These are phyloP conservation scores for Paramecium biaurelia DNA, from an alignment of 73 alveolate genomes.

Conservation along the genomic window DNA sequence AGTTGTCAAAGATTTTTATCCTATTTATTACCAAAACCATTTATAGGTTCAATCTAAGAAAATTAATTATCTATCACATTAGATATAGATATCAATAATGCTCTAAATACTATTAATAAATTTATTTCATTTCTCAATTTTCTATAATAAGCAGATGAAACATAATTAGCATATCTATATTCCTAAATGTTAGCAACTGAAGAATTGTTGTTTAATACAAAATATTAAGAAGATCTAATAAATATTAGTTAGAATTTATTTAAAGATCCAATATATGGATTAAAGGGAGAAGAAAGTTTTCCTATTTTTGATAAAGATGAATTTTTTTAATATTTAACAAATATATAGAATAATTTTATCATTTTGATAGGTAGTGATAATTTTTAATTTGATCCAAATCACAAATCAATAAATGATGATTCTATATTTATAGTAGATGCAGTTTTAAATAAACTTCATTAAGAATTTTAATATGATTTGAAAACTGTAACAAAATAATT, in stretches of 20 bases:
- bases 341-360: background rate
- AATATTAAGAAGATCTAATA: background rate
- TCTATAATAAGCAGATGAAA: background rate
- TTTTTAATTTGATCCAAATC: background rate
- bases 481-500: background rate
- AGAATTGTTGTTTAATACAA: background rate
- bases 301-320: conserved; percentile 34
- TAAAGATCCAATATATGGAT: conserved; percentile 6
- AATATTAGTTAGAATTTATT: background rate
- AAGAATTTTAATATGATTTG: background rate
- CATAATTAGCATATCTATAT: background rate
- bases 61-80: background rate
- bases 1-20: conserved; percentile 29
- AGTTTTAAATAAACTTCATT: background rate
- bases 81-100: background rate
- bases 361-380: background rate
- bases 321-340: background rate
- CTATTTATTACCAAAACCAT: conserved; percentile 7
- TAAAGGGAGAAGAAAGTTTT: conserved; percentile 18
- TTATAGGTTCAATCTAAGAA: background rate
- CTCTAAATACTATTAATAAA: background rate
- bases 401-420: background rate
- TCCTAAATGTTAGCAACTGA: conserved; percentile 39
- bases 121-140: background rate
- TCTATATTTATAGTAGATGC: background rate